Conservation (phyloP, 2,329 filamentous ascomycete species). For the Cladosporium oxysporum region DNA sequence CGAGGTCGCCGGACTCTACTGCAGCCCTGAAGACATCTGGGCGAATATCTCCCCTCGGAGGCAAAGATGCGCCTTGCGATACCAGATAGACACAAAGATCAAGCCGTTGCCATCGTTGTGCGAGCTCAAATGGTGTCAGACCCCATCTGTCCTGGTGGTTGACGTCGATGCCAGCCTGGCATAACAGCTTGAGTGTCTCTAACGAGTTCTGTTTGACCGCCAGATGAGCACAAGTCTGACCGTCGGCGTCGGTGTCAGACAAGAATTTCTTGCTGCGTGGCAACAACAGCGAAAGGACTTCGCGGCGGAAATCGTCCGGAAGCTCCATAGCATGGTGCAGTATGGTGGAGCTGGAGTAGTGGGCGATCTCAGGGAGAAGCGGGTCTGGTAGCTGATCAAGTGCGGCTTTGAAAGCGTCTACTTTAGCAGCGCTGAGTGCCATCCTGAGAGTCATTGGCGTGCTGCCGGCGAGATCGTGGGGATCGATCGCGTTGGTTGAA, state of each 20-base stretch:
- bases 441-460: not conserved
- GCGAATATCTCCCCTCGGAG: not conserved
- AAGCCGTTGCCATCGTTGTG: not conserved
- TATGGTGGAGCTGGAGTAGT: not conserved
- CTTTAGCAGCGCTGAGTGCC: not conserved
- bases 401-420: not conserved
- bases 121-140: not conserved
- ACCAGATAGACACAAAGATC: not conserved
- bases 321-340: not conserved
- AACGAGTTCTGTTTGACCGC: not conserved
- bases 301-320: not conserved
- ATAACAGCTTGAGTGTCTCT: not conserved
- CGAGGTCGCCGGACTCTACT: not conserved
- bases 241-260: not conserved
- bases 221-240: not conserved
- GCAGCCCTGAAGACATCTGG: not conserved
- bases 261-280: not conserved
- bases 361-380: not conserved
- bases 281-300: not conserved
- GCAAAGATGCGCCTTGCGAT: not conserved
- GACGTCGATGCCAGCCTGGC: not conserved
- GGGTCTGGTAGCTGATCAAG: not conserved
- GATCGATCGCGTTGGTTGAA: not conserved
- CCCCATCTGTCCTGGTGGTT: not conserved
- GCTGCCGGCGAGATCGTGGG: not conserved